Conservation (phyloP, 1,284 basidiomycete species). For the Volvariella volvacea region DNA sequence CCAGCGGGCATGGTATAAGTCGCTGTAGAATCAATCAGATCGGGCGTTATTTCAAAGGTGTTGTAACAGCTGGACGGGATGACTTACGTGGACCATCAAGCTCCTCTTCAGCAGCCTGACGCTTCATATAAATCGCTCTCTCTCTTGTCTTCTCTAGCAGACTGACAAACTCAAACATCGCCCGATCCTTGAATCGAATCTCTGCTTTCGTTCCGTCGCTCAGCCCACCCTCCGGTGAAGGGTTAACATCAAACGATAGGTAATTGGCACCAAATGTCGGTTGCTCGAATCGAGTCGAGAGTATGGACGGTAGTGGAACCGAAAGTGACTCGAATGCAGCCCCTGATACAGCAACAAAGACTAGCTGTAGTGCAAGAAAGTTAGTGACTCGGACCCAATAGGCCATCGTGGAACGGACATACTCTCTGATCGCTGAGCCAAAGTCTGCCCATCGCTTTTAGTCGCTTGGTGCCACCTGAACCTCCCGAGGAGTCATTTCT, state of each 20-base stretch:
- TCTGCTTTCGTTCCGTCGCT: conserved; percentile 57
- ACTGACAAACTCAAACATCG: conserved; percentile 68
- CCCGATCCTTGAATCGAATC: conserved; percentile 58
- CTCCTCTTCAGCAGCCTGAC: conserved; percentile 50
- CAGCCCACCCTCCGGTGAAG: conserved; percentile 58
- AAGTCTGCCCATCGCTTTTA: conserved; percentile 52
- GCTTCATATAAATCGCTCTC: conserved; percentile 65
- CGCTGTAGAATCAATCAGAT: conserved; percentile 25
- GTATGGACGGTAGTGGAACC: conserved; percentile 57
- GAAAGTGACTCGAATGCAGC: conserved; percentile 36
- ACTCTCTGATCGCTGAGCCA: conserved; percentile 71
- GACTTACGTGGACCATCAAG: conserved; percentile 58
- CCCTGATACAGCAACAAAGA: conserved; percentile 45
- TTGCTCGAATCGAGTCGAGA: conserved; percentile 68
- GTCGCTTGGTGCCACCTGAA: conserved; percentile 45
- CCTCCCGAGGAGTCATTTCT: conserved; percentile 37
- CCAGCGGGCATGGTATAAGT: conserved; percentile 48
- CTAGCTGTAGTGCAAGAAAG: conserved; percentile 36
- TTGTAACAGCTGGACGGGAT: neutral
- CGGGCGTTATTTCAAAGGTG: neutral
- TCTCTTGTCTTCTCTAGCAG: conserved; percentile 70
- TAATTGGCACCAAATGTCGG: conserved; percentile 67
- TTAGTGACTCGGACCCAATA: conserved; percentile 8
- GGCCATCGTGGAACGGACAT: too few species aligned
- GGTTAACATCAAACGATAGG: conserved; percentile 57